Percentiles rank a stretch among this genome's conserved stretches.
These are phyloP conservation scores for Dictyostelium capitatum DNA, from an alignment of 78 protist genomes.

Conservation along the genomic window DNA sequence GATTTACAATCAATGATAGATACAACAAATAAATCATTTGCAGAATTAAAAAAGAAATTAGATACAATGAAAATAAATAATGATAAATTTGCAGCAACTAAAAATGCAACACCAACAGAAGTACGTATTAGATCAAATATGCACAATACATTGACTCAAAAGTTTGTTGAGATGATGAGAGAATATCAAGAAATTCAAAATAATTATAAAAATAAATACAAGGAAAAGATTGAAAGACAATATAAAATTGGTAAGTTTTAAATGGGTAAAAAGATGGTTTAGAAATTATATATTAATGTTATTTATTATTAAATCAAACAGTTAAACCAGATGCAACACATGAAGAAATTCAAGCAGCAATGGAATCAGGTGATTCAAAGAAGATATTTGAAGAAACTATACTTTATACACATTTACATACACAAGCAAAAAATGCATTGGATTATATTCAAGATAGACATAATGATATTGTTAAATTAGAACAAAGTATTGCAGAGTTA, in stretches of 20 bases:
- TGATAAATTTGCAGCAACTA: constrained; percentile 34
- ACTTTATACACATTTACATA: constrained; percentile 74
- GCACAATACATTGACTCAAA: constrained; percentile 84
- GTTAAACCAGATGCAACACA: constrained; percentile 91
- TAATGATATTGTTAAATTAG: constrained; percentile 87
- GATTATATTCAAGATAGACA: constrained; percentile 88
- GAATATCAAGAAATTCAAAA: constrained; percentile 90
- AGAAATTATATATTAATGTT: background rate
- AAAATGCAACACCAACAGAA: constrained; percentile 62
- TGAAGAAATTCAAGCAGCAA: constrained; percentile 90
- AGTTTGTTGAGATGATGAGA: constrained; percentile 90
- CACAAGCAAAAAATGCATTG: constrained; percentile 81
- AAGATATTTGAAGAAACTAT: constrained; percentile 86
- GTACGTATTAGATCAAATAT: constrained; percentile 77
- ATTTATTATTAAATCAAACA: background rate
- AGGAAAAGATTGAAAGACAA: constrained; percentile 91
- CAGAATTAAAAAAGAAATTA: constrained; percentile 78
- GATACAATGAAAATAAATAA: constrained; percentile 74
- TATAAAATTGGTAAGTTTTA: constrained; percentile 77
- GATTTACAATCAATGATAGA: constrained; percentile 80
- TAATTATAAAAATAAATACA: constrained; percentile 81
- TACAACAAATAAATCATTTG: constrained; percentile 72
- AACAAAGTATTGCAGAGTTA: constrained; percentile 89
- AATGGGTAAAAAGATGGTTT: background rate
- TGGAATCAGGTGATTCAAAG: constrained; percentile 73